phyloP scores from a whole-genome alignment of 2,329 filamentous ascomycete species.

The Aspergillus fijiensis region DNA sequence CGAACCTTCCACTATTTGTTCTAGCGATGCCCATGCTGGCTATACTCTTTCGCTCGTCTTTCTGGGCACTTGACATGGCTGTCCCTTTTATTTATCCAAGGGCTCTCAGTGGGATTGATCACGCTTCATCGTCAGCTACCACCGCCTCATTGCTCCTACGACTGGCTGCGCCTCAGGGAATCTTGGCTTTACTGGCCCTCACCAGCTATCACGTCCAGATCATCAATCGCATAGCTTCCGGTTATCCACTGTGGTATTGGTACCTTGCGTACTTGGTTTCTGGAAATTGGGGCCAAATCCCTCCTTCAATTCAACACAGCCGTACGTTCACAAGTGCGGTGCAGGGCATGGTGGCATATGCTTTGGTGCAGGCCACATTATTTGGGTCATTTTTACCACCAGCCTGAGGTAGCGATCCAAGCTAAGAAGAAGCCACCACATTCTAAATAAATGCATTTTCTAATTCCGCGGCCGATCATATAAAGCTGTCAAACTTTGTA shows the following conservation, averaged over 20 bases:
- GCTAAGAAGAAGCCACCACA: background rate
- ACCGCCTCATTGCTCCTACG: constrained; percentile 44
- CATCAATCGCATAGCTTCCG: constrained; percentile 82
- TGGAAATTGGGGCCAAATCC: constrained; percentile 17
- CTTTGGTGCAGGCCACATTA: constrained; percentile 74
- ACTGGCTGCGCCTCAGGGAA: constrained; percentile 69
- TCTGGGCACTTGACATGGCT: constrained; percentile 41
- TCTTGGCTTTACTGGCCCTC: constrained; percentile 69
- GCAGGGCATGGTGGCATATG: constrained; percentile 77
- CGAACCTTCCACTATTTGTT: constrained; percentile 83
- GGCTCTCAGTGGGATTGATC: constrained; percentile 13
- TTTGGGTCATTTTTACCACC: constrained; percentile 92
- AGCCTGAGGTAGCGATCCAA: constrained; percentile 52
- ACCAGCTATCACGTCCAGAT: constrained; percentile 92
- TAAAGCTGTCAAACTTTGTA: no score
- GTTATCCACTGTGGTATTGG: constrained; percentile 86
- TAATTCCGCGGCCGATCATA: no score
- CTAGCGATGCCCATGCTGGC: constrained; percentile 75
- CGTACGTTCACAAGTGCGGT: constrained; percentile 45
- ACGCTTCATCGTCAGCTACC: constrained; percentile 18
- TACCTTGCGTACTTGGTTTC: constrained; percentile 60
- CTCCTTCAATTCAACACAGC: constrained; percentile 14
- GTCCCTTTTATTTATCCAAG: constrained; percentile 24
- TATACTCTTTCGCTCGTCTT: constrained; percentile 64
- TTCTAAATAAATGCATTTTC: background rate